Conservation (phyloP, 2,329 filamentous ascomycete species). For the Aquanectria penicillioides region DNA sequence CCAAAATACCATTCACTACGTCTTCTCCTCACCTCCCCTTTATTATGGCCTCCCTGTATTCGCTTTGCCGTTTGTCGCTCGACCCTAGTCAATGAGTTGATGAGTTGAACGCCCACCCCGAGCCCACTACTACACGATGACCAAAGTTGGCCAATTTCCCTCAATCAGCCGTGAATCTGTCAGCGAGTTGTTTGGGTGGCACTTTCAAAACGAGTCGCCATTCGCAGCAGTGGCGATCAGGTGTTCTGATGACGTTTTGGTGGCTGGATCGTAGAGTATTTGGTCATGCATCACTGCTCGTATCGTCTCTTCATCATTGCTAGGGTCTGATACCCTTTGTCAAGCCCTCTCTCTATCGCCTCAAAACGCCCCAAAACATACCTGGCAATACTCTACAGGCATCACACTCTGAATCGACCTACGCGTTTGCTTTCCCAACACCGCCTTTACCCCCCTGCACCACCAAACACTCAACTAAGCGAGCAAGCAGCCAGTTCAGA, state of each 20-base stretch:
- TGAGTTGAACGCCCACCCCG: too few relatives aligned
- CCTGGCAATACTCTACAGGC: too few relatives aligned
- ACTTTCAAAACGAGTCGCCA: too few relatives aligned
- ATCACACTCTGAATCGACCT: too few relatives aligned
- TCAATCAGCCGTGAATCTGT: not conserved
- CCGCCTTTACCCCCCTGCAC: not conserved
- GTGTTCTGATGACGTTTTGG: not conserved
- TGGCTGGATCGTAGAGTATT: not conserved
- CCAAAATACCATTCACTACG: too few relatives aligned
- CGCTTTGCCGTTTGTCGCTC: too few relatives aligned
- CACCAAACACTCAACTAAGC: not conserved
- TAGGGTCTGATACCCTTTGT: not conserved
- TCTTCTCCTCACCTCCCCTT: too few relatives aligned
- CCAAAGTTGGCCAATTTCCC: not conserved
- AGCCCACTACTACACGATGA: too few relatives aligned
- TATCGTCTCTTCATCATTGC: slow-evolving; percentile 13
- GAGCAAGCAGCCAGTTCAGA: not conserved
- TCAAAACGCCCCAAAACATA: too few relatives aligned
- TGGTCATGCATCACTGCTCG: slow-evolving; percentile 22
- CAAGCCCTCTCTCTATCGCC: not conserved
- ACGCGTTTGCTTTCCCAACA: not conserved
- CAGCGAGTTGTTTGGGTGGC: too few relatives aligned
- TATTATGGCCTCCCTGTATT: too few relatives aligned
- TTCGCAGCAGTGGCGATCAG: not conserved
- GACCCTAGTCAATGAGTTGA: too few relatives aligned